Conservation (phyloP, 495 filamentous ascomycete genomes). For the Hypomontagnella submonticulosa region DNA sequence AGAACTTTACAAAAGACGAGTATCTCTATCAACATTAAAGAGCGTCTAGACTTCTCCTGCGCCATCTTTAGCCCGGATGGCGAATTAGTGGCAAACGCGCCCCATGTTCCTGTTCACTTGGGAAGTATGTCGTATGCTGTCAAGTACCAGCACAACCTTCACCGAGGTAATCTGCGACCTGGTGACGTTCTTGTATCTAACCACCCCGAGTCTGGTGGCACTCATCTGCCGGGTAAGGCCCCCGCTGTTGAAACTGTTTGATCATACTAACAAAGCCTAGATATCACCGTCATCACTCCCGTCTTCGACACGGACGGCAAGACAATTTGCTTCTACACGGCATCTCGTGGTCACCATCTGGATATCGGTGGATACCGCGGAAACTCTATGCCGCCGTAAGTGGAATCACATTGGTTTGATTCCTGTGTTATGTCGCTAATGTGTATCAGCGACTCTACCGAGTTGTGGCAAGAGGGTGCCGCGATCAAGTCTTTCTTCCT, state of each 20-base stretch:
- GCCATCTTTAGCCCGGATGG: constrained; percentile 91
- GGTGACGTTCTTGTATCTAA: constrained; percentile 97
- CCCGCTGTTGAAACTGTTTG: neutral
- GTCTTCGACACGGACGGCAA: constrained; percentile 82
- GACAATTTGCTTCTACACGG: constrained; percentile 95
- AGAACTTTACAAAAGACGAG: constrained; percentile 95
- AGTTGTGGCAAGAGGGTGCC: constrained; percentile 94
- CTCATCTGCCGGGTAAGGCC: constrained; percentile 68
- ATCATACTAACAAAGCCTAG: constrained; percentile 5
- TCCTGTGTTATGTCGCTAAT: constrained; percentile 60
- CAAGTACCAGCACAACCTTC: constrained; percentile 89
- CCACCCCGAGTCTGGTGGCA: constrained; percentile 91
- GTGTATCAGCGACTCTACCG: constrained; percentile 53
- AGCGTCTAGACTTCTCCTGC: constrained; percentile 95
- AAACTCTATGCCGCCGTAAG: constrained; percentile 90
- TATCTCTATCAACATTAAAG: constrained; percentile 97
- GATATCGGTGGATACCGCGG: constrained; percentile 96
- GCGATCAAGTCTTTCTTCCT: constrained; percentile 78
- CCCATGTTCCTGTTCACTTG: constrained; percentile 93
- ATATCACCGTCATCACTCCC: constrained; percentile 94
- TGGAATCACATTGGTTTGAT: neutral
- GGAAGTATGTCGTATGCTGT: constrained; percentile 91
- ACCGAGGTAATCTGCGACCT: constrained; percentile 84
- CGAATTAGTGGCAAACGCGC: constrained; percentile 92
- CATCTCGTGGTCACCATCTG: constrained; percentile 92